phyloP scores from a whole-genome alignment of 805 yeast genomes.

The Torulaspora gathmanii region DNA sequence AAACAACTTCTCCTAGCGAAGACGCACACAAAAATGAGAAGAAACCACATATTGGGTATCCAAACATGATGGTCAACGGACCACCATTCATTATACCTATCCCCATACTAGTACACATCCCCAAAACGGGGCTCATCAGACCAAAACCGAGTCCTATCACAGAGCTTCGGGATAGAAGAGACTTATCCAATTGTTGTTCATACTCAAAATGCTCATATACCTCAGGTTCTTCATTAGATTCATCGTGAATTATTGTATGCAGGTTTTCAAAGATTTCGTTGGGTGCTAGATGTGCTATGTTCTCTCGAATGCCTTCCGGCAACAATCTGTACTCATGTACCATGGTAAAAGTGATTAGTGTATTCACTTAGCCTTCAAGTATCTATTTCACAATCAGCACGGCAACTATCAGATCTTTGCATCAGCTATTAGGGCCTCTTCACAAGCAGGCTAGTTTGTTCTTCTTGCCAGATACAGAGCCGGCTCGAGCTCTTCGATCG shows the following conservation, averaged over 20 bases:
- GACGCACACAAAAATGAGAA: constrained; percentile 61
- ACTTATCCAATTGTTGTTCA: constrained; percentile 64
- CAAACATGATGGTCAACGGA: constrained; percentile 68
- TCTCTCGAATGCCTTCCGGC: constrained; percentile 25
- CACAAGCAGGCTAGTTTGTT: background rate
- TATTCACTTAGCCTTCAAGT: background rate
- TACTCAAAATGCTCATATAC: constrained; percentile 68
- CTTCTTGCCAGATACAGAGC: no score
- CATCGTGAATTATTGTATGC: constrained; percentile 34
- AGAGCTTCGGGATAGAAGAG: constrained; percentile 57
- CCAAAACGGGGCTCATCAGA: constrained; percentile 77
- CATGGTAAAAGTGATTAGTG: background rate
- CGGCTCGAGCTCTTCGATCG: no score
- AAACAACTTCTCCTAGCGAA: constrained; percentile 70
- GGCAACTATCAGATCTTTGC: background rate
- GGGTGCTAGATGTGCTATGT: constrained; percentile 19
- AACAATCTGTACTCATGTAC: constrained; percentile 27
- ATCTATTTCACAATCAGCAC: background rate
- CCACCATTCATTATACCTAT: constrained; percentile 74
- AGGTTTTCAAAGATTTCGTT: constrained; percentile 29
- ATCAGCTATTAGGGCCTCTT: background rate
- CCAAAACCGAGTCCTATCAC: constrained; percentile 77
- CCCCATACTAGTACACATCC: constrained; percentile 67
- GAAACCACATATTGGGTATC: constrained; percentile 63
- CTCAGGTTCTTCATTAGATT: constrained; percentile 46